A percentile compares a stretch with the other conserved stretches of the same genome.
phyloP scores from a whole-genome alignment of 83 land plant genomes.

The Picea abies region DNA sequence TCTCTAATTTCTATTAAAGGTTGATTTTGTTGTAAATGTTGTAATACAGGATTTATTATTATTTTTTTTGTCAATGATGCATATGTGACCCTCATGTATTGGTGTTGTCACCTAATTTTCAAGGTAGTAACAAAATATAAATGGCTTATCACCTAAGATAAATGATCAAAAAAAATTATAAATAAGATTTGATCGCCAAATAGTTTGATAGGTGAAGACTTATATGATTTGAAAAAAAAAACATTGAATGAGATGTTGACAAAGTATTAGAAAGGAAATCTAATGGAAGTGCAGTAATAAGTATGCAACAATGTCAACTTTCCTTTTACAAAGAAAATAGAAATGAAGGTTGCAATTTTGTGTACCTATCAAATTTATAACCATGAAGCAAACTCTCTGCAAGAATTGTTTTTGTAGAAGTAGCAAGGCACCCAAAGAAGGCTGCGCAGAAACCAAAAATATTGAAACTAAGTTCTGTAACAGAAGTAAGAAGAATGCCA shows the following conservation, averaged over 20 bases:
- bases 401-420: constrained; percentile 95
- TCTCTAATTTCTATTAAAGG: too few relatives aligned
- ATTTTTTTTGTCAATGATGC: too few relatives aligned
- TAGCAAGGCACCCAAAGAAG: constrained; percentile 92
- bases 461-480: constrained; percentile 96
- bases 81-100: too few relatives aligned
- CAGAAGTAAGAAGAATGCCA: constrained; percentile 88
- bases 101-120: too few relatives aligned
- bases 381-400: constrained; percentile 93
- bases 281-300: not conserved
- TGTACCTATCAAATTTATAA: constrained; percentile 95
- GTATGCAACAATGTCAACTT: not conserved
- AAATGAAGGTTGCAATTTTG: not conserved
- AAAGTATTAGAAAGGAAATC: not conserved
- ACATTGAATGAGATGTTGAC: not conserved
- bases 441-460: constrained; percentile 93
- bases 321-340: not conserved
- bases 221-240: too few relatives aligned
- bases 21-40: too few relatives aligned
- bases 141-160: too few relatives aligned
- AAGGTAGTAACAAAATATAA: too few relatives aligned
- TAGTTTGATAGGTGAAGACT: too few relatives aligned
- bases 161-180: too few relatives aligned
- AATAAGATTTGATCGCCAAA: too few relatives aligned
- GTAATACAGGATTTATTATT: too few relatives aligned